Conservation (phyloP, 164 flowering plant genomes). For the Vitis rotundifolia region DNA sequence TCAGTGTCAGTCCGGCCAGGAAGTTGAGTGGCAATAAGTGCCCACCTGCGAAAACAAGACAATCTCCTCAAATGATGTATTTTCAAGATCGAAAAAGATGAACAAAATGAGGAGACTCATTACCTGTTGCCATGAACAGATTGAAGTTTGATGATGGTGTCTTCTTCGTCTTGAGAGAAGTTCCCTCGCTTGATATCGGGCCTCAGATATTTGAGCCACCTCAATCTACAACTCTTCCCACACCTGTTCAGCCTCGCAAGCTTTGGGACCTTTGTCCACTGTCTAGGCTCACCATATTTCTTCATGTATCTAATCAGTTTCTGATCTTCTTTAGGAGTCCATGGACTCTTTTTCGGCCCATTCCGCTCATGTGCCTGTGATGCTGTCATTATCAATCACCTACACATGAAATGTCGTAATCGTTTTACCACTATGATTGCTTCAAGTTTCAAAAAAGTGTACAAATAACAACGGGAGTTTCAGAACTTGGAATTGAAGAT, state of each 20-base stretch:
- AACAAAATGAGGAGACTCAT: neutral
- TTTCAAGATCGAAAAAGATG: neutral
- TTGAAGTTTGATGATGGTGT: neutral
- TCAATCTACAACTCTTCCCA: neutral
- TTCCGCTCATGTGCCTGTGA: neutral
- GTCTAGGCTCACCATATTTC: neutral
- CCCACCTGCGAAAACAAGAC: neutral
- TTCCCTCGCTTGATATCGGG: constrained; percentile 5
- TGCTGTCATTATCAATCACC: too few species aligned
- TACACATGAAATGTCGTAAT: too few species aligned
- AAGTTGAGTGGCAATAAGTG: neutral
- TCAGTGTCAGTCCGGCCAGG: neutral
- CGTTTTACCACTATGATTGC: too few species aligned
- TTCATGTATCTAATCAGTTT: neutral
- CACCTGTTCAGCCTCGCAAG: neutral
- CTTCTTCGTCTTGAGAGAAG: neutral
- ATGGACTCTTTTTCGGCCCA: constrained; percentile 2
- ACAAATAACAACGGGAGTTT: too few species aligned
- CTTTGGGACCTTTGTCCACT: constrained; percentile 3
- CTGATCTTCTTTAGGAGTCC: neutral
- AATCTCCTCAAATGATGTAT: neutral
- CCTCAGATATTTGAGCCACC: neutral
- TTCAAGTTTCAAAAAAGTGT: too few species aligned
- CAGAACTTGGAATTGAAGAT: too few species aligned
- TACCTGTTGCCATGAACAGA: neutral